Conservation (phyloP, 192 early-diverging fungal species). For the Coemansia sp. region DNA sequence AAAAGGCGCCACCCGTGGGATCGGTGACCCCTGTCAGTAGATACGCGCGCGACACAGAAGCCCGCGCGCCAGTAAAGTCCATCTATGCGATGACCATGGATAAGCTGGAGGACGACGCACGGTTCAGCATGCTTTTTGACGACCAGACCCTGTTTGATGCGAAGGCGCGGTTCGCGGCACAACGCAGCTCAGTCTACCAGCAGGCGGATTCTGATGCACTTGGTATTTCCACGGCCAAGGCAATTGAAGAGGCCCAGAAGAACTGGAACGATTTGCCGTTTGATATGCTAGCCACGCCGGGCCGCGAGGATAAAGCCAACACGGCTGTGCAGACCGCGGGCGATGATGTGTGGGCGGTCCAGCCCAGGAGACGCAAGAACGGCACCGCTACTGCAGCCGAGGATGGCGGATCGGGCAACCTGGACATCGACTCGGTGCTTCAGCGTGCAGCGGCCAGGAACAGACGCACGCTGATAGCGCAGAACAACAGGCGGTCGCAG, state of each 20-base stretch:
- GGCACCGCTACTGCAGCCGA: background rate
- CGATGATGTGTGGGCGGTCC: slow-evolving; percentile 1
- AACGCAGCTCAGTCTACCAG: slow-evolving; percentile 55
- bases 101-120: slow-evolving; percentile 48
- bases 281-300: slow-evolving; percentile 11
- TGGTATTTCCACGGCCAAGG: slow-evolving; percentile 5
- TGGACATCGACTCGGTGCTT: slow-evolving; percentile 42
- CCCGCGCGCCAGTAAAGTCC: slow-evolving; percentile 22
- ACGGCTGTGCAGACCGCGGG: background rate
- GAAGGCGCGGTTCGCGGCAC: slow-evolving; percentile 48
- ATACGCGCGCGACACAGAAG: background rate
- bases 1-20: background rate
- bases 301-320: slow-evolving; percentile 11
- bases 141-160: slow-evolving; percentile 46
- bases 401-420: background rate
- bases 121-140: slow-evolving; percentile 43
- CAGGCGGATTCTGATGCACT: slow-evolving; percentile 17
- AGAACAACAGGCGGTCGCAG: slow-evolving; percentile 54
- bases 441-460: slow-evolving; percentile 42
- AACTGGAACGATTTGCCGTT: slow-evolving; percentile 20
- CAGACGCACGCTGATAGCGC: slow-evolving; percentile 41
- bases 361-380: slow-evolving; percentile 7
- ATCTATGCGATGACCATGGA: slow-evolving; percentile 53
- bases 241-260: slow-evolving; percentile 9
- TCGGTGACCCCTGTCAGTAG: background rate